Conservation (phyloP, 371 early-diverging fungal species). For the Fennellomyces sp. region DNA sequence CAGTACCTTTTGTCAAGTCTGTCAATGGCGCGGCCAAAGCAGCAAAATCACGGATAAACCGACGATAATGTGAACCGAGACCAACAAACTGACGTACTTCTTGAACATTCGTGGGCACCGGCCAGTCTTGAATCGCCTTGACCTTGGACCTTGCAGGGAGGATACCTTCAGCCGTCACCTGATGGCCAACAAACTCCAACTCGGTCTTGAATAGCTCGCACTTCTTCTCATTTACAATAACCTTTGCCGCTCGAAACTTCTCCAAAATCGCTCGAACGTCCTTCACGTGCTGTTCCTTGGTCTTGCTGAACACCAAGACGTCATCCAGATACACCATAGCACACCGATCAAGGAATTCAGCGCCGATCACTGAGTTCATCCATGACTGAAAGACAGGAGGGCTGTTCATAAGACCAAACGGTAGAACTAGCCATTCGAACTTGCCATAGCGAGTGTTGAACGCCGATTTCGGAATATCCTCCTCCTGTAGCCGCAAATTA, state of each 20-base stretch:
- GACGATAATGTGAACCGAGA: conserved; percentile 22
- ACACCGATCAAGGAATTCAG: conserved; percentile 44
- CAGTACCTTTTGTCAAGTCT: not conserved
- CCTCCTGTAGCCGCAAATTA: too few relatives aligned
- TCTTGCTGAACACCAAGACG: conserved; percentile 56
- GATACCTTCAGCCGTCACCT: conserved; percentile 32
- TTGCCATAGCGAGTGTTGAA: conserved; percentile 43
- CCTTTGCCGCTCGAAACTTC: conserved; percentile 26
- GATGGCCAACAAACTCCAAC: conserved; percentile 45
- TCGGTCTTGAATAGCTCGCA: conserved; percentile 40
- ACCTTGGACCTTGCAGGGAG: conserved; percentile 28
- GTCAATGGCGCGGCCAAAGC: not conserved
- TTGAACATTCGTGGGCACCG: conserved; percentile 28
- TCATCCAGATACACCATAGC: conserved; percentile 59
- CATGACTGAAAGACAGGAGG: conserved; percentile 48
- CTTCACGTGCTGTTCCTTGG: conserved; percentile 42
- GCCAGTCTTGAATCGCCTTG: conserved; percentile 27
- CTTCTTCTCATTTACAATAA: conserved; percentile 52
- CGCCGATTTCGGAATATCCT: conserved; percentile 21
- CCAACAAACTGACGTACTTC: conserved; percentile 44
- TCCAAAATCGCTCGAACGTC: conserved; percentile 33
- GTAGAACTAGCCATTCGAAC: conserved; percentile 50
- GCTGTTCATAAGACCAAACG: conserved; percentile 47
- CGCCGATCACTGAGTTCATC: conserved; percentile 54
- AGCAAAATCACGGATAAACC: not conserved